Evolutionary conservation across 345 rosid species (phyloP).

Genomic region (Eutrema heterophyllum): DNA sequence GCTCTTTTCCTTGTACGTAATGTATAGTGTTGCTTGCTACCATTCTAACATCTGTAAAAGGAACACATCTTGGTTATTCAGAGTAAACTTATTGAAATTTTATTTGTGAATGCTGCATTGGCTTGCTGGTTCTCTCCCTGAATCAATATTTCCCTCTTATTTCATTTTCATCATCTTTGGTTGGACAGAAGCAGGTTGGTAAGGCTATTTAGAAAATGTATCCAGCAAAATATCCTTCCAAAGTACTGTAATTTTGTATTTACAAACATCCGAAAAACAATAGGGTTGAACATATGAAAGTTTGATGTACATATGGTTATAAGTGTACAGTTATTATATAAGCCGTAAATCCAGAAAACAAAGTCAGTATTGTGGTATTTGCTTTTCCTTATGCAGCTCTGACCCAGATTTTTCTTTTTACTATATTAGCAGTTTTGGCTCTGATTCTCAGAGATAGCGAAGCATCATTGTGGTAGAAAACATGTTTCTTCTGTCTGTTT

Average conservation of each 20-base stretch:
- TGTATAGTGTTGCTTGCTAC: conserved; percentile 27
- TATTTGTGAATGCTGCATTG: not conserved
- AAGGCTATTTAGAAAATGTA: not conserved
- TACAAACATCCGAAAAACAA: not conserved
- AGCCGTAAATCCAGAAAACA: not conserved
- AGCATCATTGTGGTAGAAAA: not conserved
- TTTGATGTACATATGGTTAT: not conserved
- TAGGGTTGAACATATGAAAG: not conserved
- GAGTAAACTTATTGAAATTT: not conserved
- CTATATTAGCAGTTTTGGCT: not conserved
- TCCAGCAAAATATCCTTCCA: not conserved
- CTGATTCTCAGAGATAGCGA: not conserved
- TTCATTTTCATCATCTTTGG: not conserved
- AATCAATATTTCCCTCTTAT: not conserved
- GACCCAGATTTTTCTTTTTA: not conserved
- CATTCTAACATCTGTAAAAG: not conserved
- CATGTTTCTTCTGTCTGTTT: not conserved
- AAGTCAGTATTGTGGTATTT: not conserved
- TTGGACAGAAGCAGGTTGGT: not conserved
- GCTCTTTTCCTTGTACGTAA: conserved; percentile 87
- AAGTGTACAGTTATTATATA: not conserved
- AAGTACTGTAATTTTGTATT: not conserved
- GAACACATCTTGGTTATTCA: not conserved
- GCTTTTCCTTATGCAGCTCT: not conserved
- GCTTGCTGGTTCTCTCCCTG: not conserved